phyloP scores from a whole-genome alignment of 169 alveolate genomes.

The Plasmodium relictum region DNA sequence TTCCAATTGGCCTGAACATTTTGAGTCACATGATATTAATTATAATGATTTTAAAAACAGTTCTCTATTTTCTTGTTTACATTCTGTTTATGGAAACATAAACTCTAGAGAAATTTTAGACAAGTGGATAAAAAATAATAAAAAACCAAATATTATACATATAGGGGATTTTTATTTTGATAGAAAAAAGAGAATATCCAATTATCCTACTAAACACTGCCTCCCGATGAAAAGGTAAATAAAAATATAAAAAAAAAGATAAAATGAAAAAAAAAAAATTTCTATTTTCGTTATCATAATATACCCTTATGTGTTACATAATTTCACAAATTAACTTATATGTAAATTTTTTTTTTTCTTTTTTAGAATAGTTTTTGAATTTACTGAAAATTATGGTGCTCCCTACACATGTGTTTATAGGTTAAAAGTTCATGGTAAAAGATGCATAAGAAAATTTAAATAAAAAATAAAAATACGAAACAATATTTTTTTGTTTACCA shows the following conservation, averaged over 20 bases:
- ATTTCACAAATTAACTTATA: too few relatives aligned
- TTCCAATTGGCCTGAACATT: slow-evolving; percentile 75
- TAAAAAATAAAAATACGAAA: slow-evolving; percentile 8
- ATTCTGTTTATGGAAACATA: slow-evolving; percentile 43
- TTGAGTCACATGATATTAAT: slow-evolving; percentile 50
- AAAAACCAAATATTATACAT: slow-evolving; percentile 43
- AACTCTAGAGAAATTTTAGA: slow-evolving; percentile 38
- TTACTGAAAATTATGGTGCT: slow-evolving; percentile 73
- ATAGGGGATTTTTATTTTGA: slow-evolving; percentile 75
- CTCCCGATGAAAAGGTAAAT: slow-evolving; percentile 61
- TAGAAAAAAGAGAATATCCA: slow-evolving; percentile 56
- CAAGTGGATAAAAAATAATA: slow-evolving; percentile 46
- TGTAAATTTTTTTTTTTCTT: neutral
- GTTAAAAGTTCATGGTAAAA: slow-evolving; percentile 61
- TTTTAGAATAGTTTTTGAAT: slow-evolving; percentile 56
- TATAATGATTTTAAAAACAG: slow-evolving; percentile 72
- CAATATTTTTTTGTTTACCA: slow-evolving; percentile 15
- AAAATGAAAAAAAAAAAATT: too few relatives aligned
- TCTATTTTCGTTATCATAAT: too few relatives aligned
- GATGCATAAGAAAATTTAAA: slow-evolving; percentile 57
- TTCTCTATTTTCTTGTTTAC: slow-evolving; percentile 66
- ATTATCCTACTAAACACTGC: slow-evolving; percentile 65
- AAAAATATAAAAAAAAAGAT: too few relatives aligned
- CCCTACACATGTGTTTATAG: slow-evolving; percentile 71
- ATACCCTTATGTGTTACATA: too few relatives aligned